Evolutionary conservation across 2,329 filamentous ascomycete genomes (phyloP).

Genomic region (Aspergillus versicolor): DNA sequence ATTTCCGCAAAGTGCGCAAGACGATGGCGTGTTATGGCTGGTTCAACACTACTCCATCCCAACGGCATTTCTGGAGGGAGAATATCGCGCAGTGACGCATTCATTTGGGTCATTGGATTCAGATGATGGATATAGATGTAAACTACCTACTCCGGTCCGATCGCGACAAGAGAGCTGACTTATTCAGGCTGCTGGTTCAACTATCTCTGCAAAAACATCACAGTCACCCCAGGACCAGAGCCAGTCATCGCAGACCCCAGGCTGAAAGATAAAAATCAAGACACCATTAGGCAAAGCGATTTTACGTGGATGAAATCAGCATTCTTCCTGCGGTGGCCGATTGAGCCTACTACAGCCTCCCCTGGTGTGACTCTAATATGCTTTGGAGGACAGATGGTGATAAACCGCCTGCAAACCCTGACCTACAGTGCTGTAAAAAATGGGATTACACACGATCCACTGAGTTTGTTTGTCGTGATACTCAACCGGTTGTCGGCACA

Average conservation of each 20-base stretch:
- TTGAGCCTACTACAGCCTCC: background rate
- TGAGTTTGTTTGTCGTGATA: background rate
- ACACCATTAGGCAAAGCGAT: background rate
- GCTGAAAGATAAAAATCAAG: background rate
- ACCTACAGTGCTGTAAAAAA: background rate
- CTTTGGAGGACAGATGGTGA: background rate
- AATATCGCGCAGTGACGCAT: background rate
- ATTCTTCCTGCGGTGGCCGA: background rate
- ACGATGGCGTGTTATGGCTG: background rate
- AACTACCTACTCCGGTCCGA: no score
- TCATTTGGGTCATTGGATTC: background rate
- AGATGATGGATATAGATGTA: constrained; percentile 1
- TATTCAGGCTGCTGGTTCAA: background rate
- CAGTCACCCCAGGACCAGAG: background rate
- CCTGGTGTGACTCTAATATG: background rate
- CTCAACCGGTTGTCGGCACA: background rate
- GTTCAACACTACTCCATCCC: background rate
- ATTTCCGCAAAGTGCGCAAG: background rate
- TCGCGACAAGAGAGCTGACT: background rate
- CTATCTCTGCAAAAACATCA: constrained; percentile 3
- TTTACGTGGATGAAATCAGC: background rate
- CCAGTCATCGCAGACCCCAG: background rate
- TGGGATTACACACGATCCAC: background rate
- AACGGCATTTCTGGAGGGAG: background rate
- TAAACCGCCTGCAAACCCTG: background rate